Percentiles rank a stretch among this genome's conserved stretches.
phyloP scores from a whole-genome alignment of 2,329 filamentous ascomycete genomes.

The Pestalotiopsis sp. region DNA sequence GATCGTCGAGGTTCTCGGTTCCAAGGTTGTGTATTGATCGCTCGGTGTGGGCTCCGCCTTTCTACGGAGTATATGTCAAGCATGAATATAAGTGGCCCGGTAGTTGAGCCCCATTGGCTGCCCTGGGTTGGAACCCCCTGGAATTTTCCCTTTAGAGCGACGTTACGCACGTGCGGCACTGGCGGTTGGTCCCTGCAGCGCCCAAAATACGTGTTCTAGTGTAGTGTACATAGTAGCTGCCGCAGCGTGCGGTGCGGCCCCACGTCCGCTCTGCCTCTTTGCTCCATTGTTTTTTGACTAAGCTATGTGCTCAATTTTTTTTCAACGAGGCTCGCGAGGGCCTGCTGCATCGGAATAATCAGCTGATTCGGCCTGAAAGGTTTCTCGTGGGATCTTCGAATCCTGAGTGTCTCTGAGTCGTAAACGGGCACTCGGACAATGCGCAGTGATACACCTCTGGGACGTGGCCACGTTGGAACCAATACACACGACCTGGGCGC shows the following conservation, averaged over 20 bases:
- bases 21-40: neutral
- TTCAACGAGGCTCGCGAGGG: too few relatives aligned
- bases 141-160: neutral
- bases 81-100: neutral
- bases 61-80: neutral
- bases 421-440: too few relatives aligned
- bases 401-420: too few relatives aligned
- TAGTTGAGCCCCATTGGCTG: neutral
- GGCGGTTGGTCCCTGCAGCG: neutral
- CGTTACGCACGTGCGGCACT: neutral
- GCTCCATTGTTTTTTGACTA: neutral
- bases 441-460: too few relatives aligned
- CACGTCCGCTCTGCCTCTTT: neutral
- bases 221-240: too few relatives aligned
- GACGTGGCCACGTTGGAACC: too few relatives aligned
- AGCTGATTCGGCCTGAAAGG: too few relatives aligned
- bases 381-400: too few relatives aligned
- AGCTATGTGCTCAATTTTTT: too few relatives aligned
- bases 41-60: neutral
- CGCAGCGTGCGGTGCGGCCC: neutral
- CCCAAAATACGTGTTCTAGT: too few relatives aligned
- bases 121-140: neutral
- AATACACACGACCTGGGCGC: too few relatives aligned
- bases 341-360: too few relatives aligned
- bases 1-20: neutral